Conservation (phyloP, 2,329 filamentous ascomycete species). For the Meredithiella fracta region DNA sequence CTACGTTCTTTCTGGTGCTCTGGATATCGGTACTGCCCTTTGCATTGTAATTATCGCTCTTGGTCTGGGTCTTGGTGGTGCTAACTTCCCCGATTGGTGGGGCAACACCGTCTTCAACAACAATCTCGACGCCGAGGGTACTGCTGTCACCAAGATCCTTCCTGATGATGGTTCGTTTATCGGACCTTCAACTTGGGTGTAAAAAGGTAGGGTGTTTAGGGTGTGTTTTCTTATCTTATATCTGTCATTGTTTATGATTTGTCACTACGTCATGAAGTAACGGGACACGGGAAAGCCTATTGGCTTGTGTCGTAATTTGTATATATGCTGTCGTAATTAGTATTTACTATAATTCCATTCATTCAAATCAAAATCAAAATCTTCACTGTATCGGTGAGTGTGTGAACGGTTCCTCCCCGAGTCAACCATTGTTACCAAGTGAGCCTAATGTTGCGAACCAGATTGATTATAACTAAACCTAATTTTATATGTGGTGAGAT, state of each 20-base stretch:
- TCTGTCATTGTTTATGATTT: background rate
- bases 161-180: slow-evolving; percentile 19
- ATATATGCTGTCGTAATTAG: background rate
- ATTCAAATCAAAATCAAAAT: no score
- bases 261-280: slow-evolving; percentile 1
- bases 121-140: slow-evolving; percentile 20
- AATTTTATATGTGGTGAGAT: no score
- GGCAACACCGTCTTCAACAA: slow-evolving; percentile 25
- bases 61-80: slow-evolving; percentile 29
- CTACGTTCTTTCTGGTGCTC: slow-evolving; percentile 40
- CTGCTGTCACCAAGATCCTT: slow-evolving; percentile 20
- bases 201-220: background rate
- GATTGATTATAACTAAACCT: no score
- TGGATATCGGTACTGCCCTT: slow-evolving; percentile 43
- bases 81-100: slow-evolving; percentile 34
- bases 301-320: background rate
- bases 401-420: no score
- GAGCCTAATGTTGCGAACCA: no score
- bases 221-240: background rate
- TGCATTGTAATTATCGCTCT: slow-evolving; percentile 37
- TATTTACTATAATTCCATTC: background rate
- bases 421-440: no score
- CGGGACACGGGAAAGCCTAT: background rate
- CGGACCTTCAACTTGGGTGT: slow-evolving; percentile 18
- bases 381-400: no score